Conservation (phyloP, 306 rosid genomes). For the Vigna unguiculata region DNA sequence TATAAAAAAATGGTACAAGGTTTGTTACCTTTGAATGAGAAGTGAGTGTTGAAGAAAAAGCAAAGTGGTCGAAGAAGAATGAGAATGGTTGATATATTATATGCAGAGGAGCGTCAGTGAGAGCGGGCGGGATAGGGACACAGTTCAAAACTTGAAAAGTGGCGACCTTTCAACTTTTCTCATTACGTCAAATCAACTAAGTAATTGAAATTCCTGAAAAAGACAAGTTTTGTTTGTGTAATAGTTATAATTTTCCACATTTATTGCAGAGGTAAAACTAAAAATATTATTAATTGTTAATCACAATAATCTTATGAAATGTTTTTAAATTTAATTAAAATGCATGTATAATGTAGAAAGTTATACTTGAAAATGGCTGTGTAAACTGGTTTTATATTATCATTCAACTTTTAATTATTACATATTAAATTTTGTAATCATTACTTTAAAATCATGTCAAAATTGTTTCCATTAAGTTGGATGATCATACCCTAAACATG, state of each 20-base stretch:
- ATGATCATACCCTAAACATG: no score
- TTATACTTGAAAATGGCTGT: no score
- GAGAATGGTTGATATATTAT: slow-evolving; percentile 35
- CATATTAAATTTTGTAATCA: no score
- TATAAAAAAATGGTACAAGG: no score
- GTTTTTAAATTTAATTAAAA: no score
- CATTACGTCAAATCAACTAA: background rate
- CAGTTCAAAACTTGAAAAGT: slow-evolving; percentile 71
- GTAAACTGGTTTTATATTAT: no score
- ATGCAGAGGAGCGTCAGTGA: slow-evolving; percentile 44
- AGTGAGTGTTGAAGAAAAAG: background rate
- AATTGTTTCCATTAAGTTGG: no score
- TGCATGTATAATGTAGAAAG: no score
- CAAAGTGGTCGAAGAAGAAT: background rate
- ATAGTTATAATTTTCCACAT: background rate
- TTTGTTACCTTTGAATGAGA: background rate
- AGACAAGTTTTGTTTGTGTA: background rate
- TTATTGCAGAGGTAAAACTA: background rate
- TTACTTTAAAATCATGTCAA: background rate
- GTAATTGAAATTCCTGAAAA: background rate
- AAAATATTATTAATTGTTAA: no score
- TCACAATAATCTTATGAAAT: no score
- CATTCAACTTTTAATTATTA: no score
- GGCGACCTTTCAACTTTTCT: background rate
- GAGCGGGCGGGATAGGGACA: slow-evolving; percentile 69